Evolutionary conservation across 208 protist species (phyloP).

Genomic region (Trypanosoma conorhini): DNA sequence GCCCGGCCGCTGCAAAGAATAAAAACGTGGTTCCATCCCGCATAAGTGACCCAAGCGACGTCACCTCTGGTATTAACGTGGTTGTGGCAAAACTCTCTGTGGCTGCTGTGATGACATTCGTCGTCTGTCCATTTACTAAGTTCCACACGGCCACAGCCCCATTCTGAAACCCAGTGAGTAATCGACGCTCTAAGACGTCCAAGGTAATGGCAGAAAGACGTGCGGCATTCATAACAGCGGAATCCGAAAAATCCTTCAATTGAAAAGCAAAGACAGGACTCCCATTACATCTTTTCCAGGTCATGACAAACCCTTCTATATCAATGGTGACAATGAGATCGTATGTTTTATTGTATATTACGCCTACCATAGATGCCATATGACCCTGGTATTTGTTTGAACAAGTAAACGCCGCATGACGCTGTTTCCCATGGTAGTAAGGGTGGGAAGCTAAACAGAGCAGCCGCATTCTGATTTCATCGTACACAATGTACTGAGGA

Average conservation of each 20-base stretch:
- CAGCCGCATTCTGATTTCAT: conserved; percentile 39
- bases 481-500: conserved; percentile 36
- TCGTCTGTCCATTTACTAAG: conserved; percentile 77
- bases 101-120: conserved; percentile 61
- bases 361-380: conserved; percentile 51
- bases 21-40: conserved; percentile 63
- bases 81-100: conserved; percentile 15
- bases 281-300: conserved; percentile 60
- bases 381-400: conserved; percentile 66
- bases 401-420: conserved; percentile 46
- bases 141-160: conserved; percentile 84
- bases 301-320: conserved; percentile 70
- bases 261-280: conserved; percentile 68
- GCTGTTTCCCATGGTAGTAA: conserved; percentile 56
- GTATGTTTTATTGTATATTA: conserved; percentile 63
- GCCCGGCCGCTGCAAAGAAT: conserved; percentile 53
- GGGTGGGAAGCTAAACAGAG: conserved; percentile 55
- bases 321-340: conserved; percentile 76
- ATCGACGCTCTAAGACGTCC: conserved; percentile 60
- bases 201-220: conserved; percentile 48
- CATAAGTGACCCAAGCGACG: conserved; percentile 65
- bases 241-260: conserved; percentile 79
- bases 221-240: conserved; percentile 50
- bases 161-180: conserved; percentile 79
- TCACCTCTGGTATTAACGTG: conserved; percentile 41